Evolutionary conservation across 768 basidiomycete genomes (phyloP).

Genomic region (Hemileccinum impolitum): DNA sequence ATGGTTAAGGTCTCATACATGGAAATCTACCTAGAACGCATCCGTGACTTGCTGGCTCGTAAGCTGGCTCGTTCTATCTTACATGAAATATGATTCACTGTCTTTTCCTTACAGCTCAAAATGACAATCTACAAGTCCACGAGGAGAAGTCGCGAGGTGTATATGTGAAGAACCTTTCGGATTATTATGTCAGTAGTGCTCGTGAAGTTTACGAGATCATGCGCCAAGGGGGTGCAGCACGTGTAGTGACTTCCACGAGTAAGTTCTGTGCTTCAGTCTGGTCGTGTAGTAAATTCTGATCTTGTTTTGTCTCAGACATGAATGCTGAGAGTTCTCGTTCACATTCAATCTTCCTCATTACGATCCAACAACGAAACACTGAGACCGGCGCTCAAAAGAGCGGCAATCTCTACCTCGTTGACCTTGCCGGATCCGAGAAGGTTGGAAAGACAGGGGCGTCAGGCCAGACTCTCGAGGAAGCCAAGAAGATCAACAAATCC

Average conservation of each 20-base stretch:
- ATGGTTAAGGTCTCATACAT: constrained; percentile 99
- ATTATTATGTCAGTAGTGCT: constrained; percentile 96
- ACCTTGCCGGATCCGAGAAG: constrained; percentile 98
- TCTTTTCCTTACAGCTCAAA: constrained; percentile 60
- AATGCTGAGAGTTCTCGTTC: constrained; percentile 99
- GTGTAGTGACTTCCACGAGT: constrained; percentile 95
- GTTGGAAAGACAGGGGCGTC: constrained; percentile 99
- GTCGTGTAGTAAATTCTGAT: constrained; percentile 2
- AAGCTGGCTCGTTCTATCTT: constrained; percentile 31
- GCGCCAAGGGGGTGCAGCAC: constrained; percentile 89
- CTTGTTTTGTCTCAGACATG: constrained; percentile 67
- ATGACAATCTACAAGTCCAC: constrained; percentile 97
- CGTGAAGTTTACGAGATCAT: constrained; percentile 98
- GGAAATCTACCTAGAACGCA: constrained; percentile 98
- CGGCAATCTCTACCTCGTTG: constrained; percentile 95
- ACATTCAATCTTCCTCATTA: constrained; percentile 98
- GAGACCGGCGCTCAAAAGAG: constrained; percentile 95
- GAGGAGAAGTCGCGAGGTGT: constrained; percentile 98
- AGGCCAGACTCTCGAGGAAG: constrained; percentile 97
- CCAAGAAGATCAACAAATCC: constrained; percentile 99
- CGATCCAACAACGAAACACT: constrained; percentile 94
- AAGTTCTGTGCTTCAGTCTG: constrained; percentile 29
- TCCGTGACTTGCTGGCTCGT: constrained; percentile 95
- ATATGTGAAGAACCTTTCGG: constrained; percentile 95
- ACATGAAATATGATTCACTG: constrained; percentile 4